Percentiles rank a stretch among this genome's conserved stretches.
Evolutionary conservation across 768 basidiomycete species (phyloP).

Genomic region (Dentipellis fragilis): DNA sequence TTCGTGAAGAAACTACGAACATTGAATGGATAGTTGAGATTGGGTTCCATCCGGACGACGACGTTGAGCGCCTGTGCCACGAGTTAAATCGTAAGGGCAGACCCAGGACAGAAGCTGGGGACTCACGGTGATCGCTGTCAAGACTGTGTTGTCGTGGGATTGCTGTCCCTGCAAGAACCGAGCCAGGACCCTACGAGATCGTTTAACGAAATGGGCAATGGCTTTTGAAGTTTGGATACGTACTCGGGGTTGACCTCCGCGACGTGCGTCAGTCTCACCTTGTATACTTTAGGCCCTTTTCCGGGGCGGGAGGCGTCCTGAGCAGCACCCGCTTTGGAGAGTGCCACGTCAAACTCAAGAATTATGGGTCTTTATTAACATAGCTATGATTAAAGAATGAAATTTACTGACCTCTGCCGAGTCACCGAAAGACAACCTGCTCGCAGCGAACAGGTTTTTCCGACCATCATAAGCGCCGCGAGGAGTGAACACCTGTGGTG

Average conservation of each 20-base stretch:
- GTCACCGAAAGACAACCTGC: conserved; percentile 50
- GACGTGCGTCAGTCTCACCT: conserved; percentile 56
- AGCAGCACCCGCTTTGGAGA: conserved; percentile 22
- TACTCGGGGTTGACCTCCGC: conserved; percentile 79
- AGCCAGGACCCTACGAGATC: conserved; percentile 39
- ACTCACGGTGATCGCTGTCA: conserved; percentile 56
- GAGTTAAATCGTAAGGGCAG: not conserved
- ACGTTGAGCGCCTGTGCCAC: conserved; percentile 56
- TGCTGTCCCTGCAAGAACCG: conserved; percentile 59
- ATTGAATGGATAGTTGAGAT: conserved; percentile 57
- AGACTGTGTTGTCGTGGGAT: conserved; percentile 55
- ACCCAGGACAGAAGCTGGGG: not conserved
- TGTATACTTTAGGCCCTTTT: conserved; percentile 52
- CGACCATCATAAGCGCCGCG: conserved; percentile 70
- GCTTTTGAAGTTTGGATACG: conserved; percentile 24
- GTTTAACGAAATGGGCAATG: not conserved
- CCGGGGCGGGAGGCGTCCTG: not conserved
- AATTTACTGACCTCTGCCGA: conserved; percentile 33
- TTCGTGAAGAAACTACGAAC: conserved; percentile 66
- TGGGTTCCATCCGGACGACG: conserved; percentile 67
- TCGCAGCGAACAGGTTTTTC: conserved; percentile 63
- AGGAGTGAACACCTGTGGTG: conserved; percentile 62
- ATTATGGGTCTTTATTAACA: not conserved
- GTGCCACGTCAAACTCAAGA: conserved; percentile 31
- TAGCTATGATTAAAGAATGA: not conserved